phyloP scores from a whole-genome alignment of 495 filamentous ascomycete genomes.

The Talaromyces liani region DNA sequence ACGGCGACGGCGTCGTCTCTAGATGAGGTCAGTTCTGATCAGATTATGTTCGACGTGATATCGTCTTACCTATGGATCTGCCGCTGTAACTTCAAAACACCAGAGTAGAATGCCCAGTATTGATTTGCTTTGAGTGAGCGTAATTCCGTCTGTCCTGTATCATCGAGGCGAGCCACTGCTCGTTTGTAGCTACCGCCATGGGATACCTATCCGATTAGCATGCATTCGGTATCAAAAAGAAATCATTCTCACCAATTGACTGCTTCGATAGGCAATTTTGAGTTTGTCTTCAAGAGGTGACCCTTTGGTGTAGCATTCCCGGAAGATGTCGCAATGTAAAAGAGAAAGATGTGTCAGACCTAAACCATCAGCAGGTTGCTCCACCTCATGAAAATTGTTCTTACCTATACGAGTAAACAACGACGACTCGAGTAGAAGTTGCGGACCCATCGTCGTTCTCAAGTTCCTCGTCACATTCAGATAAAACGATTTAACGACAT shows the following conservation, averaged over 20 bases:
- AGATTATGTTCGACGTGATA: not conserved
- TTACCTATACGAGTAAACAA: constrained; percentile 72
- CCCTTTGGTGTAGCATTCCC: constrained; percentile 58
- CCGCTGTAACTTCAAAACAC: constrained; percentile 61
- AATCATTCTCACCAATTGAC: constrained; percentile 49
- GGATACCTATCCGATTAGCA: constrained; percentile 35
- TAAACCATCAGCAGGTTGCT: constrained; percentile 20
- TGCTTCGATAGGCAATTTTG: constrained; percentile 51
- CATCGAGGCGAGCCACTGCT: constrained; percentile 58
- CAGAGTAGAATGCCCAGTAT: constrained; percentile 68
- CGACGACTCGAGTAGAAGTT: constrained; percentile 62
- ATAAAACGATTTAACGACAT: constrained; percentile 72
- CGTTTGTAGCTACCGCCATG: constrained; percentile 66
- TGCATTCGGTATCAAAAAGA: too few relatives aligned
- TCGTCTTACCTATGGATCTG: constrained; percentile 49
- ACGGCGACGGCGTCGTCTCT: constrained; percentile 63
- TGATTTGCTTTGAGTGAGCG: constrained; percentile 72
- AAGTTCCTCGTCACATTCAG: constrained; percentile 72
- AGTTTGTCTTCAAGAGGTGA: constrained; percentile 73
- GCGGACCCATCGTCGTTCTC: constrained; percentile 60
- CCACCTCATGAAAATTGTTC: not conserved
- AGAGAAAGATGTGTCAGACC: constrained; percentile 55
- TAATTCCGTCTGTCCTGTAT: constrained; percentile 57
- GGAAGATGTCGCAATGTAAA: constrained; percentile 66
- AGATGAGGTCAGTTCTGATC: constrained; percentile 14